Evolutionary conservation across 2,329 filamentous ascomycete species (phyloP).

Genomic region (Paraconiothyrium brasiliense): DNA sequence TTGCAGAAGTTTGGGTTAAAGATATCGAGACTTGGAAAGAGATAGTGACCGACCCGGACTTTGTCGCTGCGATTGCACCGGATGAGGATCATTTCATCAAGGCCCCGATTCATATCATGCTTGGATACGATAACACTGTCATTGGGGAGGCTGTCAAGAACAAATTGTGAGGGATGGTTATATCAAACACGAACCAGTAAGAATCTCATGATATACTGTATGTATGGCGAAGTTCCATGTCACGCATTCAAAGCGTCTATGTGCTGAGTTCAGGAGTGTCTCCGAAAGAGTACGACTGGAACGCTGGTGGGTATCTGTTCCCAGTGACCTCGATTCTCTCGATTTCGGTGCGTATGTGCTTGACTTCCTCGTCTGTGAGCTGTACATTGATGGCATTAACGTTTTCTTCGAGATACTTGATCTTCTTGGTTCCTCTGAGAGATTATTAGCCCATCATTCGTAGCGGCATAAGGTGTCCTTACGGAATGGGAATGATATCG

Average conservation of each 20-base stretch:
- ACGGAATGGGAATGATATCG: slow-evolving; percentile 63
- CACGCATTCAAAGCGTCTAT: not conserved
- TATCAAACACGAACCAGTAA: not conserved
- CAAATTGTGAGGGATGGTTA: slow-evolving; percentile 6
- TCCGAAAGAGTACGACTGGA: slow-evolving; percentile 15
- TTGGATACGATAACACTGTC: slow-evolving; percentile 27
- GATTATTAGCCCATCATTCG: not conserved
- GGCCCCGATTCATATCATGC: slow-evolving; percentile 26
- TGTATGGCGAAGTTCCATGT: not conserved
- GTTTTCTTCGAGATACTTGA: slow-evolving; percentile 32
- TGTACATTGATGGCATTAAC: slow-evolving; percentile 22
- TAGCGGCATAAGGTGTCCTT: not conserved
- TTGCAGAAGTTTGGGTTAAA: slow-evolving; percentile 34
- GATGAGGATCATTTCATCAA: slow-evolving; percentile 30
- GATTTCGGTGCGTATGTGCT: slow-evolving; percentile 26
- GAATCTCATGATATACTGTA: not conserved
- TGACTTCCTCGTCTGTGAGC: slow-evolving; percentile 26
- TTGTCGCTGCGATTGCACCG: slow-evolving; percentile 24
- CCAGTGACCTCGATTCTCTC: slow-evolving; percentile 21
- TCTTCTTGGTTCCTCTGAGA: slow-evolving; percentile 43
- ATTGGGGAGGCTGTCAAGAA: slow-evolving; percentile 21
- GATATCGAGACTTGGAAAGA: slow-evolving; percentile 28
- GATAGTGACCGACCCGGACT: slow-evolving; percentile 28
- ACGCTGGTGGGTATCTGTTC: slow-evolving; percentile 19
- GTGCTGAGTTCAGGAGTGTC: slow-evolving; percentile 18